Evolutionary conservation across 1,284 basidiomycete genomes (phyloP).

Genomic region (Cerioporus squamosus): DNA sequence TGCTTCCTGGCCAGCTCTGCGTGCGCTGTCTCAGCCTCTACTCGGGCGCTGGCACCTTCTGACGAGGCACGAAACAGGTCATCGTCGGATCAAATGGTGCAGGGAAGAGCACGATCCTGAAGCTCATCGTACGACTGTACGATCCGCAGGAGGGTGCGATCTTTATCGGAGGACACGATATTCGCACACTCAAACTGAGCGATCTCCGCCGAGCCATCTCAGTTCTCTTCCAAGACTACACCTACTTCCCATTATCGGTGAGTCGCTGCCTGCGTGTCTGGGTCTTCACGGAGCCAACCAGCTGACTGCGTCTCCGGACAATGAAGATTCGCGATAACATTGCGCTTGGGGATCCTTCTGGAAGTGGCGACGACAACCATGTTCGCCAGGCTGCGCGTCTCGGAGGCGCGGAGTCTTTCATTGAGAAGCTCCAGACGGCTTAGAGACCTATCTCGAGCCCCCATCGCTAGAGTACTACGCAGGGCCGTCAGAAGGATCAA

Average conservation of each 20-base stretch:
- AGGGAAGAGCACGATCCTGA: conserved; percentile 79
- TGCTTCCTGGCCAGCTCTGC: conserved; percentile 73
- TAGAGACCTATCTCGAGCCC: conserved; percentile 49
- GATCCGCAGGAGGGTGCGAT: conserved; percentile 72
- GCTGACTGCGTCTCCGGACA: not conserved
- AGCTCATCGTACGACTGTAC: conserved; percentile 71
- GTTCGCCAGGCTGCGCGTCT: conserved; percentile 66
- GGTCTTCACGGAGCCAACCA: not conserved
- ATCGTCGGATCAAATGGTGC: conserved; percentile 80
- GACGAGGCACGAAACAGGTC: conserved; percentile 45
- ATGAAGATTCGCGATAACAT: conserved; percentile 76
- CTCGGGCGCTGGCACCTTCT: not conserved
- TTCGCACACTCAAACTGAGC: conserved; percentile 60
- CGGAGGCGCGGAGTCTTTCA: conserved; percentile 69
- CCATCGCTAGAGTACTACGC: conserved; percentile 49
- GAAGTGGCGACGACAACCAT: conserved; percentile 53
- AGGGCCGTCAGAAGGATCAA: conserved; percentile 61
- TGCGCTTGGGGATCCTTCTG: conserved; percentile 63
- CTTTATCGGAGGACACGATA: conserved; percentile 64
- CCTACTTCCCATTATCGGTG: conserved; percentile 74
- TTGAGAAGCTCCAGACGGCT: conserved; percentile 64
- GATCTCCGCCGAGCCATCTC: conserved; percentile 67
- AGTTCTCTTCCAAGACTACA: conserved; percentile 80
- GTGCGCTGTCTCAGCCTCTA: too few species aligned
- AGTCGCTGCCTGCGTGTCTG: conserved; percentile 21